Evolutionary conservation across 2,329 filamentous ascomycete genomes (phyloP).

Genomic region (Arthroderma sp.): DNA sequence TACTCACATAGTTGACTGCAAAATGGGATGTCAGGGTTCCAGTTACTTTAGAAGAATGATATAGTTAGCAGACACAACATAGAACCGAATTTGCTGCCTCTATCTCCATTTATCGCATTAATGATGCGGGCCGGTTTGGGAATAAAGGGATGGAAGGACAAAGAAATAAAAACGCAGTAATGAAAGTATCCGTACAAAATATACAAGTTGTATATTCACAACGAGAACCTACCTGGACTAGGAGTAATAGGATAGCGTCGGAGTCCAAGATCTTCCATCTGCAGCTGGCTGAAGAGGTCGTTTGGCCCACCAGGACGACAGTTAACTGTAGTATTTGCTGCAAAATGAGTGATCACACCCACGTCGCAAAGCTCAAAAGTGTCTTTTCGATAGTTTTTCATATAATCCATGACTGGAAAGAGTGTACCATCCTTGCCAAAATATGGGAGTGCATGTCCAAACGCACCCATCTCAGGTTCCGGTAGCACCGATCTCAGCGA

Average conservation of each 20-base stretch:
- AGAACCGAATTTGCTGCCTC: background rate
- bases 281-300: constrained; percentile 44
- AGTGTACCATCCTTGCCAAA: background rate
- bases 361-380: constrained; percentile 21
- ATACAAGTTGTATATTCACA: background rate
- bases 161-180: background rate
- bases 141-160: background rate
- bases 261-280: constrained; percentile 34
- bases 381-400: constrained; percentile 20
- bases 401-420: constrained; percentile 6
- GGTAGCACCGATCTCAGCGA: constrained; percentile 23
- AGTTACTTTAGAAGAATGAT: constrained; percentile 15
- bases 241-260: constrained; percentile 26
- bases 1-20: constrained; percentile 34
- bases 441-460: constrained; percentile 9
- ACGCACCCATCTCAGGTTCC: constrained; percentile 19
- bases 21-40: constrained; percentile 35
- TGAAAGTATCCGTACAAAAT: background rate
- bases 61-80: constrained; percentile 1
- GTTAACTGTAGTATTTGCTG: constrained; percentile 42
- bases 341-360: constrained; percentile 43
- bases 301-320: constrained; percentile 43
- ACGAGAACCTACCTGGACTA: constrained; percentile 20
- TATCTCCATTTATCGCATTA: background rate
- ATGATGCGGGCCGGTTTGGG: background rate